These are phyloP conservation scores for Pseudonitzschia pungens DNA, from an alignment of 108 stramenopile genomes.

Conservation along the genomic window DNA sequence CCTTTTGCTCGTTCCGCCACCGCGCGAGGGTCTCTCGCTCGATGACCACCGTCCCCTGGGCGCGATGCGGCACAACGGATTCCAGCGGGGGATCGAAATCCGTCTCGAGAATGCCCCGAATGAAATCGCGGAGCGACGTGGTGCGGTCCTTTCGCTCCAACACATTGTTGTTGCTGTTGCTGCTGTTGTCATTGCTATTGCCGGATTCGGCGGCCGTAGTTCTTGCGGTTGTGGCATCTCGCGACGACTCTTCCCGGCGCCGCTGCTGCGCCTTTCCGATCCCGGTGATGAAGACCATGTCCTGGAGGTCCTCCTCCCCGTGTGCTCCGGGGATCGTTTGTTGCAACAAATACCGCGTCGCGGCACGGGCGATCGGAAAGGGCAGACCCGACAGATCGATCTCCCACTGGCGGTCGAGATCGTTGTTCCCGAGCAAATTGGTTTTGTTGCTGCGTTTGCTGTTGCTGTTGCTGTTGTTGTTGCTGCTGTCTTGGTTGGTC, in stretches of 20 bases:
- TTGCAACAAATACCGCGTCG: slow-evolving; percentile 59
- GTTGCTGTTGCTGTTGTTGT: too few relatives aligned
- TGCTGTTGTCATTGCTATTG: too few relatives aligned
- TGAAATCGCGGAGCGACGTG: slow-evolving; percentile 50
- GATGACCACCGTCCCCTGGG: slow-evolving; percentile 54
- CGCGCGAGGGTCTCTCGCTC: slow-evolving; percentile 1
- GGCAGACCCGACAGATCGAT: slow-evolving; percentile 70
- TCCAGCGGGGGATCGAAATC: slow-evolving; percentile 56
- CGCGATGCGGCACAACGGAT: slow-evolving; percentile 43
- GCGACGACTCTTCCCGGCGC: slow-evolving; percentile 12
- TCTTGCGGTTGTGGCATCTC: too few relatives aligned
- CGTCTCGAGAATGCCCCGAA: slow-evolving; percentile 48
- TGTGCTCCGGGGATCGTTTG: slow-evolving; percentile 10
- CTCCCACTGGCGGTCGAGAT: slow-evolving; percentile 64
- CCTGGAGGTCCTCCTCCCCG: slow-evolving; percentile 31
- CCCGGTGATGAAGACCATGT: slow-evolving; percentile 77
- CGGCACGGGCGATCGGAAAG: slow-evolving; percentile 73
- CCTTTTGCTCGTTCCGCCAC: slow-evolving; percentile 12
- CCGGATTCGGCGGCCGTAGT: too few relatives aligned
- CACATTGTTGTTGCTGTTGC: too few relatives aligned
- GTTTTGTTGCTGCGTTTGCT: too few relatives aligned
- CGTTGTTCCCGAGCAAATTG: slow-evolving; percentile 42
- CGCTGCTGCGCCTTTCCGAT: slow-evolving; percentile 35
- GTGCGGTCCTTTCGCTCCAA: slow-evolving; percentile 17
- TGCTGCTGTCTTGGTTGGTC: slow-evolving; percentile 50